phyloP scores from a whole-genome alignment of 2,329 filamentous ascomycete genomes.

The Blastomyces silverae region DNA sequence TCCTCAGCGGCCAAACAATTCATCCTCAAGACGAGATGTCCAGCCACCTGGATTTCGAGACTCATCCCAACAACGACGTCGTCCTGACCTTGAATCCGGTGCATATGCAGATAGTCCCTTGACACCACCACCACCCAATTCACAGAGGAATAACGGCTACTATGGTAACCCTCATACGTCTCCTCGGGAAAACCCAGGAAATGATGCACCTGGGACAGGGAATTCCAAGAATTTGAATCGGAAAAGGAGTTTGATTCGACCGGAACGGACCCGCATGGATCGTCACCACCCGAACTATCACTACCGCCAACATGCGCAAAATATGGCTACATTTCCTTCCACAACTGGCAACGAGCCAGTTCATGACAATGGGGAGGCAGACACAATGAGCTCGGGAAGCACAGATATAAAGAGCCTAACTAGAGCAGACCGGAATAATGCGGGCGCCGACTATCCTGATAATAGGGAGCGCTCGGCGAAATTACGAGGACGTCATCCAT shows the following conservation, averaged over 20 bases:
- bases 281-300: constrained; percentile 89
- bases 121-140: constrained; percentile 34
- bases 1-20: constrained; percentile 57
- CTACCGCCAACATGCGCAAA: constrained; percentile 88
- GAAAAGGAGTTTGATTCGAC: constrained; percentile 82
- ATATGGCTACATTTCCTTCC: constrained; percentile 85
- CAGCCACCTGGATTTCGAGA: constrained; percentile 57
- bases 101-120: constrained; percentile 35
- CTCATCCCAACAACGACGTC: constrained; percentile 60
- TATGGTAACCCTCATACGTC: constrained; percentile 31
- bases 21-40: constrained; percentile 52
- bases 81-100: constrained; percentile 64
- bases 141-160: constrained; percentile 29
- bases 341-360: constrained; percentile 88
- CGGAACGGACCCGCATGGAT: constrained; percentile 79
- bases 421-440: constrained; percentile 20
- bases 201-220: constrained; percentile 51
- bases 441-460: constrained; percentile 25
- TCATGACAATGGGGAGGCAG: constrained; percentile 54
- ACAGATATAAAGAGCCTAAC: constrained; percentile 48
- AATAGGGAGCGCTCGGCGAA: constrained; percentile 29
- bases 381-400: constrained; percentile 57
- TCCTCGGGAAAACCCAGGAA: constrained; percentile 40
- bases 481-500: constrained; percentile 22
- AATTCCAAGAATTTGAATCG: constrained; percentile 49